Evolutionary conservation across 306 rosid species (phyloP).

Genomic region (Rosa chinensis): DNA sequence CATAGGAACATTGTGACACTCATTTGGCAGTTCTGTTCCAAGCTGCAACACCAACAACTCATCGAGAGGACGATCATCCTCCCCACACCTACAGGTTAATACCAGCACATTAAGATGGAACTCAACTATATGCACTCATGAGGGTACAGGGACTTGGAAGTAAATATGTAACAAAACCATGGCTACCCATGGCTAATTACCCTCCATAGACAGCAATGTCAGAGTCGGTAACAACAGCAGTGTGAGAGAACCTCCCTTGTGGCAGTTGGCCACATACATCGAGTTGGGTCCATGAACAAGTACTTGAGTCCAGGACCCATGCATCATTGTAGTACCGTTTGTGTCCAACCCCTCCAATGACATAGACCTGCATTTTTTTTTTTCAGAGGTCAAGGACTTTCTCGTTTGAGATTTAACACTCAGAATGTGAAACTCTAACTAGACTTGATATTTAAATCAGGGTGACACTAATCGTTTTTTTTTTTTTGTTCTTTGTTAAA

Average conservation of each 20-base stretch:
- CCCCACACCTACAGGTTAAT: constrained; percentile 71
- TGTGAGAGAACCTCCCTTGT: constrained; percentile 92
- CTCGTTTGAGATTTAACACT: not conserved
- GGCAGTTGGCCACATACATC: constrained; percentile 72
- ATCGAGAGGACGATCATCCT: constrained; percentile 90
- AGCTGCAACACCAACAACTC: constrained; percentile 82
- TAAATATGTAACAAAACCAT: not conserved
- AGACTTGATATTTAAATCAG: not conserved
- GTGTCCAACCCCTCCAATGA: constrained; percentile 95
- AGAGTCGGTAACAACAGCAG: constrained; percentile 69
- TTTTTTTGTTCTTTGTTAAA: no score
- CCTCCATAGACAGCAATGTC: constrained; percentile 89
- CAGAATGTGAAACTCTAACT: not conserved
- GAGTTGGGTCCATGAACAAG: constrained; percentile 77
- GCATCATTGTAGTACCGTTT: constrained; percentile 78
- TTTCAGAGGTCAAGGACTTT: not conserved
- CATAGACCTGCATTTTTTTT: constrained; percentile 49
- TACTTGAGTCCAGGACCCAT: constrained; percentile 78
- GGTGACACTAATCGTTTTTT: not conserved
- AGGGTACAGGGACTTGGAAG: not conserved
- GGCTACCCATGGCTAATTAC: constrained; percentile 35
- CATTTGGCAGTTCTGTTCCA: constrained; percentile 66
- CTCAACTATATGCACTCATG: not conserved
- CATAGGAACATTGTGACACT: constrained; percentile 57
- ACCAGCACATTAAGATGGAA: not conserved